A percentile compares a stretch with the other conserved stretches of the same genome.
These are phyloP conservation scores for Solanum ahanhuiri DNA, from an alignment of 257 asterid species.

Conservation along the genomic window DNA sequence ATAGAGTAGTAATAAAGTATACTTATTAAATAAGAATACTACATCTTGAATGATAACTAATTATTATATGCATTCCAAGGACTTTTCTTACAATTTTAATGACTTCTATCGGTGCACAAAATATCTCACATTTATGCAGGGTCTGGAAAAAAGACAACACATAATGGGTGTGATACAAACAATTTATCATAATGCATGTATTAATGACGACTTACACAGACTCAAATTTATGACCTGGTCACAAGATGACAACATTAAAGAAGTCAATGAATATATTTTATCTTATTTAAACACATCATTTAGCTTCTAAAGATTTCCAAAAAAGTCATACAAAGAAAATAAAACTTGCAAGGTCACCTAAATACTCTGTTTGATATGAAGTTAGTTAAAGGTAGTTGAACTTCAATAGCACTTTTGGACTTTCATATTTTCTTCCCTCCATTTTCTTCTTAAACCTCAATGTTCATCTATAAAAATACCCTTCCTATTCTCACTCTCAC, in stretches of 20 bases:
- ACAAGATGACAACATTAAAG: neutral
- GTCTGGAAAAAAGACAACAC: no score
- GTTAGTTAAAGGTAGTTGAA: conserved; percentile 17
- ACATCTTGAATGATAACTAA: no score
- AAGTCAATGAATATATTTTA: neutral
- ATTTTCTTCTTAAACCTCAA: neutral
- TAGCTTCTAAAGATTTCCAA: neutral
- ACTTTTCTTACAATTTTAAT: no score
- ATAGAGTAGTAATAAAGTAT: no score
- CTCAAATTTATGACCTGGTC: no score
- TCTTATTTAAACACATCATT: neutral
- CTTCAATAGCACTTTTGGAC: conserved; percentile 8
- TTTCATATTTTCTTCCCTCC: neutral
- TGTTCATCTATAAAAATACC: neutral
- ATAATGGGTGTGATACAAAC: rapidly evolving
- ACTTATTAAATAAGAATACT: no score
- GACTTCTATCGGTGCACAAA: no score
- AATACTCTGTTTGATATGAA: neutral
- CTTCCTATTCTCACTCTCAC: neutral
- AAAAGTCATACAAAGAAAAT: neutral
- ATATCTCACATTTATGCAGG: no score
- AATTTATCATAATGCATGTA: no score
- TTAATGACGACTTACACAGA: rapidly evolving
- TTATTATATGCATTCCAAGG: no score
- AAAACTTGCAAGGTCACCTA: conserved; percentile 10